Percentiles rank a stretch among this genome's conserved stretches.
These are phyloP conservation scores for Schwanniomyces etchellsii DNA, from an alignment of 1,139 yeast species.

Conservation along the genomic window DNA sequence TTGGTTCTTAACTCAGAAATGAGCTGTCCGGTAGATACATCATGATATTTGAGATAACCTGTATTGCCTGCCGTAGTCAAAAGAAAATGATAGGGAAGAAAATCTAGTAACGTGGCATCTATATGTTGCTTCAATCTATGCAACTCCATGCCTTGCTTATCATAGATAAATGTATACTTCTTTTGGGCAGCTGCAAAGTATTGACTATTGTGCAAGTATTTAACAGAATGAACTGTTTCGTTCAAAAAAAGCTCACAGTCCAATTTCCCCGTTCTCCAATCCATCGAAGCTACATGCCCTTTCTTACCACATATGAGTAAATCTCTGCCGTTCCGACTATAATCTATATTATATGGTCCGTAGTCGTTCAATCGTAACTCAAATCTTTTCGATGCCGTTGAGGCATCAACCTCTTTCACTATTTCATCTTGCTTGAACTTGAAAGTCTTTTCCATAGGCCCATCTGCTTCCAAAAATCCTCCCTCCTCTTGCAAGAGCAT, in stretches of 20 bases:
- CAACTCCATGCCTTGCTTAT: conserved; percentile 83
- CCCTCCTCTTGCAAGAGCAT: conserved; percentile 75
- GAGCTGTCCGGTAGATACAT: conserved; percentile 86
- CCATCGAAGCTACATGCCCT: conserved; percentile 95
- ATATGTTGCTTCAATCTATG: conserved; percentile 89
- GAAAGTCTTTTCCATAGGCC: conserved; percentile 79
- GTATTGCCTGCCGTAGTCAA: conserved; percentile 85
- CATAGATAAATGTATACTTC: conserved; percentile 89
- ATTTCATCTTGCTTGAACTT: conserved; percentile 82
- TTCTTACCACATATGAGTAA: conserved; percentile 80
- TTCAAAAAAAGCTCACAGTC: conserved; percentile 78
- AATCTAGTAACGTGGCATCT: conserved; percentile 78
- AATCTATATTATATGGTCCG: conserved; percentile 85
- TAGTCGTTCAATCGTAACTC: conserved; percentile 67
- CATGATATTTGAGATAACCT: conserved; percentile 87
- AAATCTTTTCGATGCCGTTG: conserved; percentile 71
- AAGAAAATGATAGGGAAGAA: conserved; percentile 87
- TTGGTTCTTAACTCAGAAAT: conserved; percentile 83
- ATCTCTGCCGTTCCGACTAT: conserved; percentile 82
- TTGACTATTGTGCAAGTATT: conserved; percentile 87
- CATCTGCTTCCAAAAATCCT: conserved; percentile 88
- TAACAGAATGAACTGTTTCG: conserved; percentile 88
- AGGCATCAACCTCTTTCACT: conserved; percentile 67
- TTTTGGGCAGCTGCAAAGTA: conserved; percentile 96
- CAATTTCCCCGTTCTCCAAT: conserved; percentile 85